phyloP scores from a whole-genome alignment of 257 asterid genomes.

The Penstemon barbatus region DNA sequence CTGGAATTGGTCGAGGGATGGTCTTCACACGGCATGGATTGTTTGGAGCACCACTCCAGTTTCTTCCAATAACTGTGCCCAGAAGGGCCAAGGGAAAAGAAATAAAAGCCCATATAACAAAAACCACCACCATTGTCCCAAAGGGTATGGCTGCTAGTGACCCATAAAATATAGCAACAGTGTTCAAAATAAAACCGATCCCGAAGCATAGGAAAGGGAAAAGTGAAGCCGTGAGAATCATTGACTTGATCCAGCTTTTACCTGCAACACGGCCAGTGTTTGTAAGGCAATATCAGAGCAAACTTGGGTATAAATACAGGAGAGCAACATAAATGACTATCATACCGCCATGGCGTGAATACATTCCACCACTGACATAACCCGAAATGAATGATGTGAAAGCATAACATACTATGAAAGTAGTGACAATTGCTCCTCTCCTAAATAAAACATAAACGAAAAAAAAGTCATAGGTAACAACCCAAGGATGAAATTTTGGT shows the following conservation, averaged over 20 bases:
- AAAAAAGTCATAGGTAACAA: constrained; percentile 20
- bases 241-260: constrained; percentile 60
- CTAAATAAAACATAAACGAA: constrained; percentile 32
- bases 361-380: constrained; percentile 66
- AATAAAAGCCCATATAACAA: constrained; percentile 64
- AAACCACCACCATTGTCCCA: constrained; percentile 64
- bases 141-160: constrained; percentile 73
- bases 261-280: constrained; percentile 35
- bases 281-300: background rate
- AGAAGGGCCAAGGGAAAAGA: constrained; percentile 63
- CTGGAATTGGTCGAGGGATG: constrained; percentile 66
- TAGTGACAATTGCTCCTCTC: constrained; percentile 64
- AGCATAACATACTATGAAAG: constrained; percentile 62
- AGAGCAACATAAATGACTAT: background rate
- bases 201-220: constrained; percentile 71
- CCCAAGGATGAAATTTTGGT: too few relatives aligned
- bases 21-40: constrained; percentile 75
- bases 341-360: constrained; percentile 70
- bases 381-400: constrained; percentile 67
- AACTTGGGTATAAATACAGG: background rate
- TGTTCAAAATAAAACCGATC: constrained; percentile 61
- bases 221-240: constrained; percentile 64
- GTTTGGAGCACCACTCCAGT: constrained; percentile 71
- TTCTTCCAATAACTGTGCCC: constrained; percentile 67
- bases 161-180: constrained; percentile 64